Percentiles rank a stretch among this genome's conserved stretches.
Evolutionary conservation across 805 yeast species (phyloP).

Genomic region (Grigorovia humatica): DNA sequence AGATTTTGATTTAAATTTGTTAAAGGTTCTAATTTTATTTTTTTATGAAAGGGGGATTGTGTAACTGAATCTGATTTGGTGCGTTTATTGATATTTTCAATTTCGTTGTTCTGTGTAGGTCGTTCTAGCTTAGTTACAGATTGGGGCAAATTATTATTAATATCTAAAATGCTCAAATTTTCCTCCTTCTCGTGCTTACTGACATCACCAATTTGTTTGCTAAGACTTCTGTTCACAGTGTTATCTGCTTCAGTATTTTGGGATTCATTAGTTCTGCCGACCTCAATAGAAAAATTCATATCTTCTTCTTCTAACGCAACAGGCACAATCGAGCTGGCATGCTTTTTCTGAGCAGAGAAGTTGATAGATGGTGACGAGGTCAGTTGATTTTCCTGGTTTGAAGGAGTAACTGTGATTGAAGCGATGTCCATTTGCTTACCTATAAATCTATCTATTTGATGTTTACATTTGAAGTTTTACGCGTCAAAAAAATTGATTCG

Average conservation of each 20-base stretch:
- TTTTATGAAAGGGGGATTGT: constrained; percentile 1
- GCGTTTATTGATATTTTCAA: neutral
- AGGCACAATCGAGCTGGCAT: neutral
- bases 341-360: constrained; percentile 7
- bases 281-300: neutral
- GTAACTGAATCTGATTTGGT: neutral
- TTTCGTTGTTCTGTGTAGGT: constrained; percentile 2
- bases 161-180: neutral
- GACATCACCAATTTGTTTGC: no score
- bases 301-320: constrained; percentile 1
- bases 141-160: neutral
- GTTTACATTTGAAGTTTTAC: neutral
- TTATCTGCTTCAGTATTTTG: neutral
- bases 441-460: neutral
- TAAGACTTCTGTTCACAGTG: no score
- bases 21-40: constrained; percentile 12
- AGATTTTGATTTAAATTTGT: constrained; percentile 12
- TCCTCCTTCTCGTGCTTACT: no score
- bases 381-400: neutral
- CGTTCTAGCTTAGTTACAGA: neutral
- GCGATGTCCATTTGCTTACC: neutral
- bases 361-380: neutral
- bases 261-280: neutral
- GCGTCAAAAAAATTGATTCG: neutral
- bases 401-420: neutral